Base-by-base conservation (phyloP, 352 stramenopile species). In the Globisporangium sylvaticum region DNA sequence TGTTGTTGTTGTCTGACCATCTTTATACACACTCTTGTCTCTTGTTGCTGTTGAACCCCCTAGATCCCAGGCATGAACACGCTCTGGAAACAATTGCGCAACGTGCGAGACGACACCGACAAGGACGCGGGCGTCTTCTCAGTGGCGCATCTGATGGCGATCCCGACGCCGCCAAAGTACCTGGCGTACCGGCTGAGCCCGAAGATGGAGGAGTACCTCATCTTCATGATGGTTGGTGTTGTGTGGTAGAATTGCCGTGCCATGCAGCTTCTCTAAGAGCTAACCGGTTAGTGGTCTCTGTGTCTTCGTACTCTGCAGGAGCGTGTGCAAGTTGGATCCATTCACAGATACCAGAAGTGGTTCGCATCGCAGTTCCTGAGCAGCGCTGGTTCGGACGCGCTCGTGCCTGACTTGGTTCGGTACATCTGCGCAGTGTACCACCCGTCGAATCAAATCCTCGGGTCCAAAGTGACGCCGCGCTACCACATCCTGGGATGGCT, bases 401-500 rank as follows among this genome's bases (percentile, higher is more conserved):
- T 94, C 31, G 87, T 95, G 15, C 85, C 87, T 1, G 87, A 95
- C 66, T 68, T 95, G 44, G 83, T 94, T 46, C 85, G 87, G 1
- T 95, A 94, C 58, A 87, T 94, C 39, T 95, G 85, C 42, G 85
- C 85, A 8, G 87, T 94, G 39, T 92, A 92, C 65, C 87, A 94
- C 46, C 87, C 87, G 20, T 91, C 85, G 34, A 92, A 92, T 61
- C 86, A 95, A 60, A 79, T 92, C 63, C 68, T 94, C 12, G 80
- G 79, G 14, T 90, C 84, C 14, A 95, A 95, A 73, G 82, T 95
- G 37, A 95, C 87, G 1, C 87, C 87, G 24, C 85, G 87, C 4
- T 95, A 95, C 58, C 87, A 95, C 59, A 89, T 95, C 64, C 76
- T 95, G 1, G 87, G 87, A 9, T 95, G 87, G 87, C 62, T 95